Percentiles rank a stretch among this genome's conserved stretches.
Conservation (phyloP, 352 stramenopile species). For the Phytophthora megakarya region DNA sequence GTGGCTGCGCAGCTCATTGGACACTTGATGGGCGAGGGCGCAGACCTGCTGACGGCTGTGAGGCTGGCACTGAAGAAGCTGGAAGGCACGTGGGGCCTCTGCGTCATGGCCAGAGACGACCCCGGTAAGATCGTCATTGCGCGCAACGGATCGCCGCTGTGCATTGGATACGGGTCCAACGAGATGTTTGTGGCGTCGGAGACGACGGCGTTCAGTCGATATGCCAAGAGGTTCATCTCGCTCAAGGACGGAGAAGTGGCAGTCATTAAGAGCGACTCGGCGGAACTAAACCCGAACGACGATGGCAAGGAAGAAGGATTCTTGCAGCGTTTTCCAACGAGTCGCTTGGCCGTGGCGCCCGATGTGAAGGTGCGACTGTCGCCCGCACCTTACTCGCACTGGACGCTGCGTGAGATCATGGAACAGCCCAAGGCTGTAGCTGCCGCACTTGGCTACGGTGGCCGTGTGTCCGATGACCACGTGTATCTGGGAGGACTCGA, state of each 20-base stretch:
- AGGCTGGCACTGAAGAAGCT: conserved; percentile 89
- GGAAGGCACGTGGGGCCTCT: conserved; percentile 97
- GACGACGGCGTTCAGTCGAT: conserved; percentile 93
- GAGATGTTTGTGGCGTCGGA: conserved; percentile 97
- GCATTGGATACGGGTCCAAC: conserved; percentile 90
- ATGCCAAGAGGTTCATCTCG: conserved; percentile 98
- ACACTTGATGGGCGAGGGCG: conserved; percentile 83
- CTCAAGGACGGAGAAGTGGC: conserved; percentile 97
- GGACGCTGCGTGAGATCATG: conserved; percentile 95
- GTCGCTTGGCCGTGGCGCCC: conserved; percentile 88
- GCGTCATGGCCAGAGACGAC: conserved; percentile 91
- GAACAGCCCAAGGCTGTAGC: conserved; percentile 97
- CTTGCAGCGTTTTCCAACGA: conserved; percentile 86
- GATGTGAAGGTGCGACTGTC: conserved; percentile 95
- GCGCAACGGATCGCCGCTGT: conserved; percentile 96
- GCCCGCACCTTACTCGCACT: conserved; percentile 95
- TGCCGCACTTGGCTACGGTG: conserved; percentile 93
- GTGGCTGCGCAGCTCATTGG: conserved; percentile 98
- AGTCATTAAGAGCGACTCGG: conserved; percentile 93
- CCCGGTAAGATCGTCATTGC: conserved; percentile 97
- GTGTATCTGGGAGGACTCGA: conserved; percentile 95
- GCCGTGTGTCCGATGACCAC: conserved; percentile 92
- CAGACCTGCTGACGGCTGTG: conserved; percentile 89
- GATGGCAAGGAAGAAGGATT: conserved; percentile 80
- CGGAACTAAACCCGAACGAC: conserved; percentile 90